Base-by-base conservation (phyloP, 306 rosid species). In the Alnus glutinosa region DNA sequence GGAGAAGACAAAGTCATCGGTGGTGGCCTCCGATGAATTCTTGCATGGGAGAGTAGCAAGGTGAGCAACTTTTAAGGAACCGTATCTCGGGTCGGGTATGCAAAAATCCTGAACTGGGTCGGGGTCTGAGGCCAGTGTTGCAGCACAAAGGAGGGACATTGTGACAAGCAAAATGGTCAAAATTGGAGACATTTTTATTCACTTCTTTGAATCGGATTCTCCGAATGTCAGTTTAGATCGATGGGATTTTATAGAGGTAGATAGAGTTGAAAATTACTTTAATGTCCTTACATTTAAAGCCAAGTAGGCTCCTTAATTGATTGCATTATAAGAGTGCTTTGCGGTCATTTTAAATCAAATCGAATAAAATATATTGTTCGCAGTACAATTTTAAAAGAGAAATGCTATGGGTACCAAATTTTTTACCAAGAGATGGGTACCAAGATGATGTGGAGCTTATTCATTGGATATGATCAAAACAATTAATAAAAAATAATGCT, bases 101-200 rank as follows among this genome's bases (percentile, higher is more conserved):
- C 98, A 95, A 48, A 86, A 92, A 79, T 95, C 98, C 82, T 95
- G 98, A 19, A 95, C 57, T 47, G 98, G 96, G 76, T 95, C 98
- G 51, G 98, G 98, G 70, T 95, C 98, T 7, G 98, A 86, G 67
- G 97, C 93, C 19, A 83, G 54, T 81, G 82, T 68, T 67, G 54
- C 81, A 54, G 70, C 67, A 32, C 74, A 69, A 61, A 59, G 80
- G 59, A 89, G 79, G 77, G 79, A 64, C 71, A 84, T 73, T 49
- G 86, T 71, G 2, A 78, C 72, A 46, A 82, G 58, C 50, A 80
- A 62, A 62, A 86, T 69, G 77, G 78, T 58, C n/a, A 78, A 79
- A 59, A 39, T 30, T 58, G 79, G 77, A 32, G 62, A 72, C 97
- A 94, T 92, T 74, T 83, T 86, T 16, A 13, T 67, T 37, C 2